Base-by-base conservation (phyloP, 2,329 filamentous ascomycete genomes). In the Talaromyces sp. region DNA sequence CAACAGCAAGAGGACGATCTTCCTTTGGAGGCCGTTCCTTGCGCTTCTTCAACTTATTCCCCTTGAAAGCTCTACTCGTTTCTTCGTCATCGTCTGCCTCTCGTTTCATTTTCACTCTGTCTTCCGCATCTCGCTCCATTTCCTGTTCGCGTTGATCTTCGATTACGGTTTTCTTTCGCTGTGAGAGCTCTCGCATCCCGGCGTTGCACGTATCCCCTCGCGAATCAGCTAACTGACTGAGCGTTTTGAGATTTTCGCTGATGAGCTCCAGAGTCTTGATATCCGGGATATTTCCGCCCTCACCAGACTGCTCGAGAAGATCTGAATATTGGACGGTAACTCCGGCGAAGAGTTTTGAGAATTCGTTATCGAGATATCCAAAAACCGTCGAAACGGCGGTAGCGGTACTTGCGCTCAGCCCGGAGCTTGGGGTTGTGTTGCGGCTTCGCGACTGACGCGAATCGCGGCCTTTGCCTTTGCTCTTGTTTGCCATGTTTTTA, bases 31-130 rank as follows among this genome's bases (percentile, higher is more conserved):
- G 84, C 7, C 83, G 78, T 22, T 87, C 89, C 75, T 91, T 91
- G 70, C 89, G 86, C 77, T 89, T 91, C 80, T 89, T 91, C 63
- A 88, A 81, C 71, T 92, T 91, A 22, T 79, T 75, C 40, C 74
- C 75, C 69, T 83, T 82, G 66, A 83, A 67, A 28, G 72, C 73
- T 73, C 79, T 69, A 43, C 67, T 65, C 52, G 73, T 65, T 59
- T 80, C 74, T 48, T 77, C 73, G 33, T 76, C 73, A 46, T 77
- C 75, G 53, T 79, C 72, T 2, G 69, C 70, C 63, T 78, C 75
- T 52, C 73, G 68, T 66, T 77, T 78, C 67, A 77, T 67, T 59
- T 71, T 74, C 36, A 72, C 61, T 45, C 81, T 77, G 51, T 84
- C 80, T 58, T 80, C 78, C 10, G 72, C 70, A 51, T 81, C 78